Conservation (phyloP, 2,329 filamentous ascomycete genomes). For the Paracoccidioides brasiliensis region DNA sequence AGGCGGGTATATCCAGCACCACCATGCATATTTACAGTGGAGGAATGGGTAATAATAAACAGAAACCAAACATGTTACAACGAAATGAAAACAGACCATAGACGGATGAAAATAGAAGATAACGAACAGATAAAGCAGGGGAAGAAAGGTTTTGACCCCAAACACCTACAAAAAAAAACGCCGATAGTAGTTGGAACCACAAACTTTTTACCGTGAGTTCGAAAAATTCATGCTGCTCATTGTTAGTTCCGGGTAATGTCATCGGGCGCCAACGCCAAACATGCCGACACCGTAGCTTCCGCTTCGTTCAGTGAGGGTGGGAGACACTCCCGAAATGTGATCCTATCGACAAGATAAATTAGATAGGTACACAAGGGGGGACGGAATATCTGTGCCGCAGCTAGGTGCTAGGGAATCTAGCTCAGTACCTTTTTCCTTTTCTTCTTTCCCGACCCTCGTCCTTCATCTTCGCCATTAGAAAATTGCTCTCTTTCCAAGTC, state of each 20-base stretch:
- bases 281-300: constrained; percentile 33
- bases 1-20: constrained; percentile 39
- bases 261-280: constrained; percentile 34
- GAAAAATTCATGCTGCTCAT: constrained; percentile 10
- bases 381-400: neutral
- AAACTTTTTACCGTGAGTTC: constrained; percentile 10
- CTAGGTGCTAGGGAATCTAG: constrained; percentile 8
- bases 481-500: constrained; percentile 27
- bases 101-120: constrained; percentile 4
- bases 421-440: constrained; percentile 36
- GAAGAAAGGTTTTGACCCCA: constrained; percentile 5
- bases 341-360: constrained; percentile 19
- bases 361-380: constrained; percentile 1
- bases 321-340: constrained; percentile 28
- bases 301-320: constrained; percentile 27
- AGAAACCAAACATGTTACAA: constrained; percentile 11
- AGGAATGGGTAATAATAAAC: constrained; percentile 20
- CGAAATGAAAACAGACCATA: constrained; percentile 5
- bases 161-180: constrained; percentile 1
- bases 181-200: constrained; percentile 1
- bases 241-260: constrained; percentile 13
- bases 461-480: constrained; percentile 30
- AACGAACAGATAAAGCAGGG: constrained; percentile 8
- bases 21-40: constrained; percentile 26
- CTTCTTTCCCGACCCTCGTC: constrained; percentile 29